A percentile compares a stretch with the other conserved stretches of the same genome.
phyloP scores from a whole-genome alignment of 805 yeast species.

The Lachancea fermentati region DNA sequence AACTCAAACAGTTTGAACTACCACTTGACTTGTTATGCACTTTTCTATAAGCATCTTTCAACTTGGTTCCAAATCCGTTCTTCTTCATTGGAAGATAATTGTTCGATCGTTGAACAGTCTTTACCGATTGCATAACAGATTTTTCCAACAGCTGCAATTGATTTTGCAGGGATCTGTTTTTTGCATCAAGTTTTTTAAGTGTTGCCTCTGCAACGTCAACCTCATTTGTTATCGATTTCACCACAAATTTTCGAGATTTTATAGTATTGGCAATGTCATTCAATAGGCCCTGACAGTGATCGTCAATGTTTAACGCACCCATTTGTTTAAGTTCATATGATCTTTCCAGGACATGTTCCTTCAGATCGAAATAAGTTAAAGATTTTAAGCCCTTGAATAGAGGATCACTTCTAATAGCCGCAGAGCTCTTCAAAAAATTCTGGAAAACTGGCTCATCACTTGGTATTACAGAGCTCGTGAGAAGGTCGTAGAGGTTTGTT shows the following conservation, averaged over 20 bases:
- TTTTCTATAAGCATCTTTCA: constrained; percentile 39
- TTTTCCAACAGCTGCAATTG: constrained; percentile 38
- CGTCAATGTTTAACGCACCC: constrained; percentile 57
- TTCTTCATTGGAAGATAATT: constrained; percentile 27
- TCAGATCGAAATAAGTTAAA: constrained; percentile 64
- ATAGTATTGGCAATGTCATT: constrained; percentile 85
- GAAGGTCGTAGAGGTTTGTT: constrained; percentile 53
- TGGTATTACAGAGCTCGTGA: constrained; percentile 28
- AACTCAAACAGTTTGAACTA: constrained; percentile 42
- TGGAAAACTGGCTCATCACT: constrained; percentile 64
- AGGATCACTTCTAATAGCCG: constrained; percentile 32
- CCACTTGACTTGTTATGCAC: constrained; percentile 27
- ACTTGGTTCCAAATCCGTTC: constrained; percentile 32
- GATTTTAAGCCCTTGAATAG: constrained; percentile 41
- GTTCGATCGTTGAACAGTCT: constrained; percentile 39
- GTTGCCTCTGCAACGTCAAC: constrained; percentile 41
- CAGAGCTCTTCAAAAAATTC: constrained; percentile 43
- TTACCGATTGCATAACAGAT: constrained; percentile 47
- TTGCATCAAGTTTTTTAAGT: constrained; percentile 39
- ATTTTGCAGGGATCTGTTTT: constrained; percentile 38
- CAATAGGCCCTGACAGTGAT: constrained; percentile 71
- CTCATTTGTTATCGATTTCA: constrained; percentile 43
- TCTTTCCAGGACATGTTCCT: constrained; percentile 66
- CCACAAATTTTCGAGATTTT: constrained; percentile 46
- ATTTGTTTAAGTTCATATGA: constrained; percentile 68